Conservation (phyloP, 768 basidiomycete genomes). For the Pisolithus orientalis region DNA sequence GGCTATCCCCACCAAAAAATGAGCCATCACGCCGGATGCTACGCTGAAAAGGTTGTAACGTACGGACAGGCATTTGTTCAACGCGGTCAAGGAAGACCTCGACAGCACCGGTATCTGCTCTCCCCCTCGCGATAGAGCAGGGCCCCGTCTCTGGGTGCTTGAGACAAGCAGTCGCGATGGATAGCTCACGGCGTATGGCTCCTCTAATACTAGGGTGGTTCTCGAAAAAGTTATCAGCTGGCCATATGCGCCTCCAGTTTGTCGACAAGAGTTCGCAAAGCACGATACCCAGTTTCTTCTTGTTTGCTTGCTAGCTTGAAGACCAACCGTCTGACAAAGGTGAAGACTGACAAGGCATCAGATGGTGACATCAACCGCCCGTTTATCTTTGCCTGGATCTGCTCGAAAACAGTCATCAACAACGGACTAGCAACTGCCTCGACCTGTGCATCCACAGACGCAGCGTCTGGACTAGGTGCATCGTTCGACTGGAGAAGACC, state of each 20-base stretch:
- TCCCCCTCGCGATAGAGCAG: not conserved
- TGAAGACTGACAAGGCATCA: constrained; percentile 54
- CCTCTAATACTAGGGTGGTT: constrained; percentile 28
- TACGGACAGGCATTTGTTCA: constrained; percentile 42
- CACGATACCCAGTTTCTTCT: constrained; percentile 31
- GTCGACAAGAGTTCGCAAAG: constrained; percentile 25
- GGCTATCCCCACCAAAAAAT: constrained; percentile 27
- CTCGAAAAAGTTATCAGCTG: constrained; percentile 24
- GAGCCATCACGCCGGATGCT: not conserved
- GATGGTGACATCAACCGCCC: constrained; percentile 49
- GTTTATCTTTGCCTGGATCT: constrained; percentile 62
- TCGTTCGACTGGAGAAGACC: constrained; percentile 21
- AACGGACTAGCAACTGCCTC: constrained; percentile 61
- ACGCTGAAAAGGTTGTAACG: constrained; percentile 17
- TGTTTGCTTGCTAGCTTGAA: constrained; percentile 53
- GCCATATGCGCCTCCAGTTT: constrained; percentile 34
- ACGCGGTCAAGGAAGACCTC: constrained; percentile 40
- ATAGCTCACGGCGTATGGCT: constrained; percentile 42
- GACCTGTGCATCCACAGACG: constrained; percentile 8
- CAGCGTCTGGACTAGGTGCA: constrained; percentile 1
- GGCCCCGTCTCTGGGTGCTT: constrained; percentile 18
- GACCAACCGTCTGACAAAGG: constrained; percentile 60
- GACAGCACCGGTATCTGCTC: constrained; percentile 14
- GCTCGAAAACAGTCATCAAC: constrained; percentile 75
- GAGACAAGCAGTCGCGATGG: constrained; percentile 34